phyloP scores from a whole-genome alignment of 2,329 filamentous ascomycete genomes.

The Verticillium nubilum region DNA sequence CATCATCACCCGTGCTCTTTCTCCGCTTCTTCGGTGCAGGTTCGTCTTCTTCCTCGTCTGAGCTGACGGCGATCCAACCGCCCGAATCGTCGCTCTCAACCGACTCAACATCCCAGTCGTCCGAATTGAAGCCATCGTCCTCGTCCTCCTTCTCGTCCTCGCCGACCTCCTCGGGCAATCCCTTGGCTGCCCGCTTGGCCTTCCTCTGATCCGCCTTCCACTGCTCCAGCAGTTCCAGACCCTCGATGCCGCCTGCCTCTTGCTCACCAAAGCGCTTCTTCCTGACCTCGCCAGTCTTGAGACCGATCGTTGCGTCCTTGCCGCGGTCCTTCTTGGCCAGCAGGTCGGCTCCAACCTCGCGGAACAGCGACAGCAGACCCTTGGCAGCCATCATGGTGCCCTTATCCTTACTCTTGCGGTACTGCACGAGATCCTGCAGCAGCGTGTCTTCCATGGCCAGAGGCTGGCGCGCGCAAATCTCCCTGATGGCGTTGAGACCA shows the following conservation, averaged over 20 bases:
- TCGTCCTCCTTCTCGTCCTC: constrained; percentile 57
- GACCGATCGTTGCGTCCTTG: constrained; percentile 80
- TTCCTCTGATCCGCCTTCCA: constrained; percentile 90
- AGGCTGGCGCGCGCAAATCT: constrained; percentile 88
- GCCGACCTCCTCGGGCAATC: constrained; percentile 58
- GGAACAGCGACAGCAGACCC: constrained; percentile 82
- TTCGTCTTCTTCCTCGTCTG: constrained; percentile 77
- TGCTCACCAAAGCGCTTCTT: constrained; percentile 81
- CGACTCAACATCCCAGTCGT: constrained; percentile 58
- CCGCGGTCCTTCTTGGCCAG: constrained; percentile 86
- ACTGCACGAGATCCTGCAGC: constrained; percentile 93
- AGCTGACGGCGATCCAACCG: constrained; percentile 90
- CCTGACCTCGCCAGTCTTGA: constrained; percentile 69
- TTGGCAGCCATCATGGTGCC: constrained; percentile 98
- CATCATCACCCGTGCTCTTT: constrained; percentile 16
- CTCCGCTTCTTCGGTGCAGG: constrained; percentile 47
- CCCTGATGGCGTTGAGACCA: constrained; percentile 88
- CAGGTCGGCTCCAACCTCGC: constrained; percentile 85
- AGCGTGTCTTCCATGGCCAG: constrained; percentile 94
- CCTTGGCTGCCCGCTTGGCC: constrained; percentile 64
- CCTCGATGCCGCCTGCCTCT: constrained; percentile 76
- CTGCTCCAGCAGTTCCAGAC: constrained; percentile 81
- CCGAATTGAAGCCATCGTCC: constrained; percentile 50
- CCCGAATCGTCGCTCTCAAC: constrained; percentile 64
- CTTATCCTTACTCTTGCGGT: constrained; percentile 96